phyloP scores from a whole-genome alignment of 163 green algal species.

The Scenedesmus sp. region DNA sequence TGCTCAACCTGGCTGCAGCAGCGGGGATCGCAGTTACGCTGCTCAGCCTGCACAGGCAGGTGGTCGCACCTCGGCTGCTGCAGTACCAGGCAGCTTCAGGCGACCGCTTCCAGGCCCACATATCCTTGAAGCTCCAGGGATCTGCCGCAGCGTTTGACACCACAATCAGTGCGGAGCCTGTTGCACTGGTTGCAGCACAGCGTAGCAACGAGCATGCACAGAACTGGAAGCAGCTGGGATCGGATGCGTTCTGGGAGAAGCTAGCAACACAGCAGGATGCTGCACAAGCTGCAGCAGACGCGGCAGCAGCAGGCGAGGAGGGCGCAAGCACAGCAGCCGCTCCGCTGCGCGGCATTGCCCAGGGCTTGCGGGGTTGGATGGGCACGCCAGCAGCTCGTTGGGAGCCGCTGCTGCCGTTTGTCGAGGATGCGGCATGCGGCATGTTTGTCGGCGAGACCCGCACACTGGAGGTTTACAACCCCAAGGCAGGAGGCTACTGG shows the following conservation, averaged over 20 bases:
- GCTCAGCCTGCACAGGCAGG: neutral
- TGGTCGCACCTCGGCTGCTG: slow-evolving; percentile 10
- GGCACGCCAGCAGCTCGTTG: neutral
- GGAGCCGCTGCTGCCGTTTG: slow-evolving; percentile 28
- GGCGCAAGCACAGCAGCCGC: neutral
- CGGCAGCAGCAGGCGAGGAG: neutral
- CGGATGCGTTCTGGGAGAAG: slow-evolving; percentile 3
- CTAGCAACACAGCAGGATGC: slow-evolving; percentile 14
- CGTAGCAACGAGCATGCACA: neutral
- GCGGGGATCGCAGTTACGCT: neutral
- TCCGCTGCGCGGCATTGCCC: neutral
- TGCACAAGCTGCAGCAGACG: slow-evolving; percentile 23
- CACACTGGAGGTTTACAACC: slow-evolving; percentile 22
- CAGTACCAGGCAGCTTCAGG: neutral
- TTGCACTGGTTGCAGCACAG: slow-evolving; percentile 20
- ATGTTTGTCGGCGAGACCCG: slow-evolving; percentile 27
- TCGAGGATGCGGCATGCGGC: slow-evolving; percentile 7
- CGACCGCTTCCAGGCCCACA: slow-evolving; percentile 10
- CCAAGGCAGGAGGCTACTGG: slow-evolving; percentile 13
- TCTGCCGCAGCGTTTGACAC: neutral
- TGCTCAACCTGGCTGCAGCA: slow-evolving; percentile 13
- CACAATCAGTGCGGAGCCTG: neutral
- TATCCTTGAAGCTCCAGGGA: neutral
- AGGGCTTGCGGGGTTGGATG: slow-evolving; percentile 12
- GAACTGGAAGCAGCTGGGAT: neutral